Conservation (phyloP, 2,329 filamentous ascomycete species). For the Apiospora saccharicola region DNA sequence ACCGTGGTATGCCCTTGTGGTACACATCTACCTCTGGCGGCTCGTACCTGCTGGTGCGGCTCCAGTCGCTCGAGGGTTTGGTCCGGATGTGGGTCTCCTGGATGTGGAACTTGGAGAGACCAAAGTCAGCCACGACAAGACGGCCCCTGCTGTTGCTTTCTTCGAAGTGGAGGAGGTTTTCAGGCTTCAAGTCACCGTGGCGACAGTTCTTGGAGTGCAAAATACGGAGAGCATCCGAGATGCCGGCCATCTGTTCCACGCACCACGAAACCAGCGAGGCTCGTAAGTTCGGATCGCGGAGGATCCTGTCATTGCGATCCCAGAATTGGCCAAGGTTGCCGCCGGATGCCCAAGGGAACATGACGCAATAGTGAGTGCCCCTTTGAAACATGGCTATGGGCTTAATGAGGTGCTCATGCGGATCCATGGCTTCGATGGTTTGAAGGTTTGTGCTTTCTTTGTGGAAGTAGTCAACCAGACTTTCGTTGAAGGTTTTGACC, state of each 20-base stretch:
- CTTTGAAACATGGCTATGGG: no score
- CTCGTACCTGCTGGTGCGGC: conserved; percentile 24
- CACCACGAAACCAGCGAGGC: background rate
- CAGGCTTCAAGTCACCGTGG: conserved; percentile 34
- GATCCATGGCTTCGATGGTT: no score
- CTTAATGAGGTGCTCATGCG: no score
- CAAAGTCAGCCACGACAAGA: conserved; percentile 32
- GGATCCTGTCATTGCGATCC: no score
- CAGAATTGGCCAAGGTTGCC: conserved; percentile 30
- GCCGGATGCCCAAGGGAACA: conserved; percentile 24
- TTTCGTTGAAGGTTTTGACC: no score
- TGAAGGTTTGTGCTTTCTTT: no score
- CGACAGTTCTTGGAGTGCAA: background rate
- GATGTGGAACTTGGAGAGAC: conserved; percentile 31
- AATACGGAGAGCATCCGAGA: background rate
- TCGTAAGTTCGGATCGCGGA: background rate
- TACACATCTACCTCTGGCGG: conserved; percentile 26
- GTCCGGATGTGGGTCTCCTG: no score
- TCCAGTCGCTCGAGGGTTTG: no score
- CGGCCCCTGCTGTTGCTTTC: background rate
- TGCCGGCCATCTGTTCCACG: background rate
- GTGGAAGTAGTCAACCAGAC: no score
- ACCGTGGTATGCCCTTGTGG: background rate
- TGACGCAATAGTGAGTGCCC: no score
- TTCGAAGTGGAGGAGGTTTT: conserved; percentile 29